Base-by-base conservation (phyloP, 768 basidiomycete genomes). In the Rubroboletus pulcherrimus region DNA sequence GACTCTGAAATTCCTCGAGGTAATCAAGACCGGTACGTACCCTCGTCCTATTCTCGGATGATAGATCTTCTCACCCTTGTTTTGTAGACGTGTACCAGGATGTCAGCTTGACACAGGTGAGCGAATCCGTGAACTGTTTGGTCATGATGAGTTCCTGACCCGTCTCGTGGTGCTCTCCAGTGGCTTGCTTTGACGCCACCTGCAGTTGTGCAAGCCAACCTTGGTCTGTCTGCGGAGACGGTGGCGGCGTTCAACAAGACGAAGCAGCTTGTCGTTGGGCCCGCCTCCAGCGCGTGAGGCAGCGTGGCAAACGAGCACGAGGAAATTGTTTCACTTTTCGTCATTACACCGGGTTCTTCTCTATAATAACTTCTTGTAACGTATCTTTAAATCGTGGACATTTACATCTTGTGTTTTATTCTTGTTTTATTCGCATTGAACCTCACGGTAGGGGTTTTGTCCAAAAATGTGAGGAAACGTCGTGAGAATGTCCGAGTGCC, bases 161-260 rank as follows among this genome's bases (percentile, higher is more conserved):
- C 15, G 11, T 17, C 34, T 17, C n/a, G 15, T n/a, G 26, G 24
- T 15, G 15, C 26, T 17, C 15, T 15, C 19, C 51, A 74, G 71
- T 78, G 77, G 78, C 62, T 81, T 5, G 78, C 78, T 1, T 57
- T 81, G 57, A 79, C 73, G 2, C 78, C 79, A 4, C 76, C 78
- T 3, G 73, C 67, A 10, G 52, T 81, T 34, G 80, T 81, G 37
- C 69, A 79, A 56, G 76, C 74, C 2, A 76, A 79, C 48, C 70
- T 80, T 24, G 73, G 73, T 26, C 51, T 80, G 5, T 70, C 72
- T 9, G 74, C 75, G 39, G 73, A 67, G 38, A 74, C 68, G 3
- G 70, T 76, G 31, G 62, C 66, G 1, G 40, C 60, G 21, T 55
- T 79, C 49, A 72, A 67, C 51, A 78, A 77, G 63, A 73, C 66